phyloP scores from a whole-genome alignment of 345 rosid species.

The Corymbia maculata region DNA sequence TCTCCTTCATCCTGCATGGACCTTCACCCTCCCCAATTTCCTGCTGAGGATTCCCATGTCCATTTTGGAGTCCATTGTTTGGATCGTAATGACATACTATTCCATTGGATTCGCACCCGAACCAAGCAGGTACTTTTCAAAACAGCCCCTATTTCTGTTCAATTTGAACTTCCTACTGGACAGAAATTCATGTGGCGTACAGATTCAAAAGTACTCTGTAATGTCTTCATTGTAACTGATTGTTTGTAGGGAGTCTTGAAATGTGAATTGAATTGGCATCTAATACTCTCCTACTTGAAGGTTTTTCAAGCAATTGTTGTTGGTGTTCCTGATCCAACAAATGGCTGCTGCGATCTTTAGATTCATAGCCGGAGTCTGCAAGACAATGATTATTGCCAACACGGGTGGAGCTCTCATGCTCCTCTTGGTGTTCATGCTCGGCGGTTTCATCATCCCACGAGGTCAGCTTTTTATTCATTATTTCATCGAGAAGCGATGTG shows the following conservation, averaged over 20 bases:
- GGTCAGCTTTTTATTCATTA: constrained; percentile 14
- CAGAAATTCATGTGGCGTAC: neutral
- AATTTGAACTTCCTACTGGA: neutral
- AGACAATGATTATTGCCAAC: constrained; percentile 73
- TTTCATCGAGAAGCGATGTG: neutral
- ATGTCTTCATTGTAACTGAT: neutral
- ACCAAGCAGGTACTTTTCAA: constrained; percentile 38
- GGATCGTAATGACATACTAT: constrained; percentile 57
- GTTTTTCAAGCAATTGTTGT: constrained; percentile 70
- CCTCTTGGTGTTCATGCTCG: constrained; percentile 67
- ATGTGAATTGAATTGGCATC: neutral
- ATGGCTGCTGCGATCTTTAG: constrained; percentile 75
- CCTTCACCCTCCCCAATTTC: constrained; percentile 64
- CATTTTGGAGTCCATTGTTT: constrained; percentile 55
- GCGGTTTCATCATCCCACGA: constrained; percentile 76
- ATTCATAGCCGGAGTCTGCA: constrained; percentile 59
- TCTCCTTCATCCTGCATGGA: constrained; percentile 76
- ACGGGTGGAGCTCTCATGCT: constrained; percentile 71
- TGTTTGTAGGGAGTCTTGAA: neutral
- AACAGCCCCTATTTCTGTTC: neutral
- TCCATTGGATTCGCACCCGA: constrained; percentile 73
- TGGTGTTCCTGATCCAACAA: constrained; percentile 68
- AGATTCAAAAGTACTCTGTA: neutral
- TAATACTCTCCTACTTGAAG: constrained; percentile 15
- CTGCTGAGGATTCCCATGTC: constrained; percentile 61